Conservation (phyloP, 2,329 filamentous ascomycete species). For the Fonsecaea monophora region DNA sequence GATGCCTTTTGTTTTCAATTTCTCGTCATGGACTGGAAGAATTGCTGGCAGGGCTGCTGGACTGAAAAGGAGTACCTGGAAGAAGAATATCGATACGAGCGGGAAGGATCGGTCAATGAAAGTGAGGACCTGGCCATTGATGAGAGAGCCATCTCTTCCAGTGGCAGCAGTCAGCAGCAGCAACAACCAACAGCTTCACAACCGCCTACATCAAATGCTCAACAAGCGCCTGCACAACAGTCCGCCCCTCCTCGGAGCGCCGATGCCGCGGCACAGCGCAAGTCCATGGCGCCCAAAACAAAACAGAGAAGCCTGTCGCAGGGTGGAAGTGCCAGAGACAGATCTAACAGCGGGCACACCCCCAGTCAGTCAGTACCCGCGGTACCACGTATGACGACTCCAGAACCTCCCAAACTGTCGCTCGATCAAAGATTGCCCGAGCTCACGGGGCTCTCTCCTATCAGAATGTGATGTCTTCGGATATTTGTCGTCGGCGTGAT, state of each 20-base stretch:
- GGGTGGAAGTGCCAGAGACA: conserved; percentile 26
- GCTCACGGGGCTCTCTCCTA: conserved; percentile 57
- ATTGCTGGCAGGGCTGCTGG: conserved; percentile 96
- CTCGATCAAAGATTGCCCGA: conserved; percentile 55
- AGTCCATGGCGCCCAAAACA: conserved; percentile 30
- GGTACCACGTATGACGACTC: conserved; percentile 38
- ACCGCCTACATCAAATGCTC: background rate
- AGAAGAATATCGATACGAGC: conserved; percentile 49
- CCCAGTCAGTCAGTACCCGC: conserved; percentile 35
- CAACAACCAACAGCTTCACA: background rate
- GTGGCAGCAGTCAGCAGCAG: conserved; percentile 65
- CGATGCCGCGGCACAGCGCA: conserved; percentile 31
- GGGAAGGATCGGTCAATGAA: conserved; percentile 42
- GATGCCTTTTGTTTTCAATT: conserved; percentile 96
- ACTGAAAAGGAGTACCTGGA: conserved; percentile 82
- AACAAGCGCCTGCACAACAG: background rate
- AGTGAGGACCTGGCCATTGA: conserved; percentile 47
- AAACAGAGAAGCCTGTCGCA: conserved; percentile 39
- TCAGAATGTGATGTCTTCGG: conserved; percentile 48
- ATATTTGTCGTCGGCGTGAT: conserved; percentile 1
- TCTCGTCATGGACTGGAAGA: conserved; percentile 90
- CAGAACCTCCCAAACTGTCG: conserved; percentile 43
- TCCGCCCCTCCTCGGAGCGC: conserved; percentile 28
- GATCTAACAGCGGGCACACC: conserved; percentile 35
- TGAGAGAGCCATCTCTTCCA: conserved; percentile 68